phyloP scores from a whole-genome alignment of 2,329 filamentous ascomycete species.

The Aspergillus sp. region DNA sequence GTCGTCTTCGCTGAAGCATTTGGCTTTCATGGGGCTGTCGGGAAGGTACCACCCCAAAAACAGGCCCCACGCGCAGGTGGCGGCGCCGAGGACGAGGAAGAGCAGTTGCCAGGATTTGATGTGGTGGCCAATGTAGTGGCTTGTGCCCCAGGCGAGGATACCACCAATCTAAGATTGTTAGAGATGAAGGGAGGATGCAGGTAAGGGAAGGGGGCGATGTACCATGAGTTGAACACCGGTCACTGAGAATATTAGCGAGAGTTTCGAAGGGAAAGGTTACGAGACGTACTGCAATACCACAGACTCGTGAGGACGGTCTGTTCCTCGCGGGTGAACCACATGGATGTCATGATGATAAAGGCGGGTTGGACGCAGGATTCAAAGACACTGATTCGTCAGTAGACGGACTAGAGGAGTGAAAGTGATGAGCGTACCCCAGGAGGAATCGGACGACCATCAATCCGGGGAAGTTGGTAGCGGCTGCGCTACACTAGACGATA shows the following conservation, averaged over 20 bases:
- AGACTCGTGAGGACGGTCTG: conserved; percentile 67
- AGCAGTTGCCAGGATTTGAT: conserved; percentile 68
- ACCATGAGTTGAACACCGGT: conserved; percentile 66
- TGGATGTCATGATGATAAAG: conserved; percentile 49
- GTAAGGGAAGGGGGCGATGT: background rate
- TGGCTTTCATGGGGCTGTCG: conserved; percentile 68
- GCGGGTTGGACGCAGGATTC: conserved; percentile 42
- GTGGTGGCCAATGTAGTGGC: conserved; percentile 53
- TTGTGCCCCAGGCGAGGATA: conserved; percentile 58
- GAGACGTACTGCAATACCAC: conserved; percentile 65
- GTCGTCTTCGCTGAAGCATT: conserved; percentile 66
- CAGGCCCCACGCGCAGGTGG: conserved; percentile 42
- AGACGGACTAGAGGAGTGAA: too few species aligned
- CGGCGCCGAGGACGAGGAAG: conserved; percentile 64
- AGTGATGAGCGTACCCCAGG: conserved; percentile 9
- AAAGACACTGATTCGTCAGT: background rate
- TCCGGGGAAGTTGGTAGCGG: conserved; percentile 47
- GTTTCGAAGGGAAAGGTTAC: background rate
- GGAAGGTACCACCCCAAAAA: conserved; percentile 65
- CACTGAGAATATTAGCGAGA: conserved; percentile 40
- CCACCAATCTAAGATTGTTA: conserved; percentile 59
- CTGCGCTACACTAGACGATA: conserved; percentile 35
- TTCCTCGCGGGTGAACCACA: conserved; percentile 71
- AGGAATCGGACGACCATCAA: conserved; percentile 20
- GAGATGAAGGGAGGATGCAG: too few species aligned